A percentile compares a stretch with the other conserved stretches of the same genome.
These are phyloP conservation scores for Rubia yunnanensis DNA, from an alignment of 257 asterid genomes.

Conservation along the genomic window DNA sequence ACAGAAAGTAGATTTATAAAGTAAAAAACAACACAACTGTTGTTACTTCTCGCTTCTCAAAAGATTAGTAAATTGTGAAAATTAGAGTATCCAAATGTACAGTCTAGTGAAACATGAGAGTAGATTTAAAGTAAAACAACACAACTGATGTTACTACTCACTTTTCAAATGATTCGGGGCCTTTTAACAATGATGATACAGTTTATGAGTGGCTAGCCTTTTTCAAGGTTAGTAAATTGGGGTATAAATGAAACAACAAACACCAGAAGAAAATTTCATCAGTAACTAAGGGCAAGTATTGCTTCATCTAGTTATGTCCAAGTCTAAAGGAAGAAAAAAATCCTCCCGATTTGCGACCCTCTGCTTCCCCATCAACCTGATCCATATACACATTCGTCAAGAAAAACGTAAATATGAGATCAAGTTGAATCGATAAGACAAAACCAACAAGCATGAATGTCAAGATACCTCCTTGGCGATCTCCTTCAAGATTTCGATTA, in stretches of 20 bases:
- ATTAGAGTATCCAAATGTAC: too few species aligned
- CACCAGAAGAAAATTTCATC: background rate
- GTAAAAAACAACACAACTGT: too few species aligned
- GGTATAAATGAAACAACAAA: background rate
- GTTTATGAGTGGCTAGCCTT: background rate
- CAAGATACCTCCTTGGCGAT: conserved; percentile 61
- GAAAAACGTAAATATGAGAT: background rate
- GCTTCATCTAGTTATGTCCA: conserved; percentile 42
- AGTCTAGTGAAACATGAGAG: too few species aligned
- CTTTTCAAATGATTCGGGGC: too few species aligned
- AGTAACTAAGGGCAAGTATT: background rate
- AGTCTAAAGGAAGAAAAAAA: conserved; percentile 74
- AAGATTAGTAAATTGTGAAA: too few species aligned
- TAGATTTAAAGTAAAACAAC: background rate
- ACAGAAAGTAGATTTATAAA: too few species aligned
- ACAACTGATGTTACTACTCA: background rate
- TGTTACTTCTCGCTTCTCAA: too few species aligned
- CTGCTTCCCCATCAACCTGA: conserved; percentile 75
- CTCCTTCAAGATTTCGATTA: conserved; percentile 53
- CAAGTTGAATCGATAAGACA: background rate
- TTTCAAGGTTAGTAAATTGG: background rate
- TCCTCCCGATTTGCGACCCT: conserved; percentile 61
- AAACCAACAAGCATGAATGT: background rate
- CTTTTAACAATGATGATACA: background rate
- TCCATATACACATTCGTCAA: conserved; percentile 1